phyloP scores from a whole-genome alignment of 2,329 filamentous ascomycete species.

The Xylaria sp. region DNA sequence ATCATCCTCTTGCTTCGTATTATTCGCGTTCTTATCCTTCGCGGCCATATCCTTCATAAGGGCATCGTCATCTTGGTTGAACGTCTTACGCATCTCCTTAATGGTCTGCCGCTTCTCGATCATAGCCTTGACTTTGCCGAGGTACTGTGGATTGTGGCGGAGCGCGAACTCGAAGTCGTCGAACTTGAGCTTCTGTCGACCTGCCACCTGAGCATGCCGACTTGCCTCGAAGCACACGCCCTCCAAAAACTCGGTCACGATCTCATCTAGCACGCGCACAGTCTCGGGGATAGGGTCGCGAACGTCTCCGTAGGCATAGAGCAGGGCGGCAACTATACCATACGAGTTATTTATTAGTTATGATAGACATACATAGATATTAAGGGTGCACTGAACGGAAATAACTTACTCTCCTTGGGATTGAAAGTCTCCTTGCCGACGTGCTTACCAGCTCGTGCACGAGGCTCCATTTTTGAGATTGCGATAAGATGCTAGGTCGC shows the following conservation, averaged over 20 bases:
- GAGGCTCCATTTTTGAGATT: slow-evolving; percentile 70
- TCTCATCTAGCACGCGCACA: slow-evolving; percentile 89
- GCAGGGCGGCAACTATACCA: slow-evolving; percentile 73
- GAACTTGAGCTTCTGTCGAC: slow-evolving; percentile 96
- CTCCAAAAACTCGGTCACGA: slow-evolving; percentile 96
- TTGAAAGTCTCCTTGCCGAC: slow-evolving; percentile 86
- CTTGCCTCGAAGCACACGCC: slow-evolving; percentile 92
- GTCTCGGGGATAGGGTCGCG: slow-evolving; percentile 83
- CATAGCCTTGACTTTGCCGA: slow-evolving; percentile 90
- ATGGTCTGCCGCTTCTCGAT: slow-evolving; percentile 89
- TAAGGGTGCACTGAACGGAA: not conserved
- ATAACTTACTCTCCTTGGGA: slow-evolving; percentile 72
- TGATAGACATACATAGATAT: slow-evolving; percentile 7
- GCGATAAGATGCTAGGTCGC: slow-evolving; percentile 3
- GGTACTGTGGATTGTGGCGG: slow-evolving; percentile 82
- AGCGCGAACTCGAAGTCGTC: slow-evolving; percentile 98
- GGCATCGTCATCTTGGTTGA: slow-evolving; percentile 74
- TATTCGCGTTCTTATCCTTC: slow-evolving; percentile 26
- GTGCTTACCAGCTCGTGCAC: slow-evolving; percentile 81
- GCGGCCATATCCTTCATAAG: slow-evolving; percentile 49
- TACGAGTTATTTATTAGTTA: slow-evolving; percentile 32
- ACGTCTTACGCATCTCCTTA: slow-evolving; percentile 81
- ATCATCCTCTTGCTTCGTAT: slow-evolving; percentile 47
- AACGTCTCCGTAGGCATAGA: slow-evolving; percentile 84
- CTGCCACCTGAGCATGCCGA: slow-evolving; percentile 83